Conservation (phyloP, 305 asterid species). For the Fraxinus floribunda region DNA sequence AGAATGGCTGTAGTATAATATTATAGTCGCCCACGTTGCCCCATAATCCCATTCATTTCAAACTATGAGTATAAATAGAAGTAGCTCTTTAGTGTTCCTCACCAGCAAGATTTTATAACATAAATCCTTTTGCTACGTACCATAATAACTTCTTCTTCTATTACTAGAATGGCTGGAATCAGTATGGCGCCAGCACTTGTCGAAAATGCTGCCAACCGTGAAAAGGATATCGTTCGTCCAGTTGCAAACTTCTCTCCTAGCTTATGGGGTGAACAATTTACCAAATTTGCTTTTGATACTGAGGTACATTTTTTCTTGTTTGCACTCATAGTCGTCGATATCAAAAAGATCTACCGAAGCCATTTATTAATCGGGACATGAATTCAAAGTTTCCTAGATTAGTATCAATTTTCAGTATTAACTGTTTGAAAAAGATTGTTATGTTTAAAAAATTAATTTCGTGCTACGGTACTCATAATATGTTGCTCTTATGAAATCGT, state of each 20-base stretch:
- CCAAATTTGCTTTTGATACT: background rate
- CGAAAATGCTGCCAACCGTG: background rate
- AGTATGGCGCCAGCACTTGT: background rate
- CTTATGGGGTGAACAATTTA: background rate
- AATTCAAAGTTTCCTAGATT: background rate
- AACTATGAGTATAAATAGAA: background rate
- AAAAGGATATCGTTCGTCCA: background rate
- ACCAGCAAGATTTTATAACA: background rate
- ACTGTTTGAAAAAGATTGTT: background rate
- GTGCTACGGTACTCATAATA: background rate
- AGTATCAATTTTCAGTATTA: background rate
- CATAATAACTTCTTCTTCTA: background rate
- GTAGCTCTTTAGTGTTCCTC: background rate
- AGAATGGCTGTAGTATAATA: background rate
- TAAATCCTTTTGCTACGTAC: background rate
- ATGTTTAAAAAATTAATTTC: background rate
- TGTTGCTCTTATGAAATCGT: background rate
- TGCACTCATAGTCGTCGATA: background rate
- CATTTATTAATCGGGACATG: background rate
- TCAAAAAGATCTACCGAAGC: background rate
- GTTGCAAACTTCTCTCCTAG: slow-evolving; percentile 1
- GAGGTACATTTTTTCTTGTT: background rate
- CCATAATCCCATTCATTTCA: background rate
- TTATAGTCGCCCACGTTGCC: background rate
- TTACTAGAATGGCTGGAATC: background rate